Conservation (phyloP, 2,329 filamentous ascomycete species). For the Aspergillus felis region DNA sequence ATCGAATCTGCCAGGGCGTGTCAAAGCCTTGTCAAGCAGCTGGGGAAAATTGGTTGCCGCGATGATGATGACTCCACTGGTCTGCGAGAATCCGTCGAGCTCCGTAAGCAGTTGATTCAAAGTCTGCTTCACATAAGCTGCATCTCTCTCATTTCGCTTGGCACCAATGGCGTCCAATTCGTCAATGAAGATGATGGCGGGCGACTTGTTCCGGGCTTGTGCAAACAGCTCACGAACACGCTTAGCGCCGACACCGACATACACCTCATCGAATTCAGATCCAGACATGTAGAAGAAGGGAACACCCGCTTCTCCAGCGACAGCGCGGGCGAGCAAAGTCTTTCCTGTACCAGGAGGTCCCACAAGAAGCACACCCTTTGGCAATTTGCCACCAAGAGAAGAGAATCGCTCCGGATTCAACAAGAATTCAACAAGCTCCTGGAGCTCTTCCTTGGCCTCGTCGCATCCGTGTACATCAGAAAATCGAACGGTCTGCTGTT, state of each 20-base stretch:
- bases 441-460: conserved; percentile 95
- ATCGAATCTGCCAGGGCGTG: conserved; percentile 91
- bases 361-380: conserved; percentile 92
- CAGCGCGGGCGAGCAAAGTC: conserved; percentile 88
- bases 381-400: conserved; percentile 89
- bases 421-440: conserved; percentile 94
- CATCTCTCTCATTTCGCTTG: conserved; percentile 87
- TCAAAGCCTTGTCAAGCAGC: conserved; percentile 88
- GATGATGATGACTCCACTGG: conserved; percentile 90
- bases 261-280: conserved; percentile 97
- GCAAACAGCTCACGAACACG: conserved; percentile 90
- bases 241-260: conserved; percentile 94
- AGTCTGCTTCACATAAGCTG: conserved; percentile 94
- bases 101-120: conserved; percentile 96
- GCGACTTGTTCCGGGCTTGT: conserved; percentile 78
- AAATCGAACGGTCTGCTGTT: conserved; percentile 89
- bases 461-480: conserved; percentile 94
- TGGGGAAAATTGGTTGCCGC: conserved; percentile 96
- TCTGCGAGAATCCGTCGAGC: conserved; percentile 93
- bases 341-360: conserved; percentile 97
- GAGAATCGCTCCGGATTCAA: conserved; percentile 91
- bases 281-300: conserved; percentile 99
- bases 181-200: conserved; percentile 92
- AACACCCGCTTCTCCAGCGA: conserved; percentile 93
- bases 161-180: conserved; percentile 92